Evolutionary conservation across 2,329 filamentous ascomycete genomes (phyloP), one percentile per base, ranked within the genome.

Genomic region (Talaromyces funiculosus): DNA sequence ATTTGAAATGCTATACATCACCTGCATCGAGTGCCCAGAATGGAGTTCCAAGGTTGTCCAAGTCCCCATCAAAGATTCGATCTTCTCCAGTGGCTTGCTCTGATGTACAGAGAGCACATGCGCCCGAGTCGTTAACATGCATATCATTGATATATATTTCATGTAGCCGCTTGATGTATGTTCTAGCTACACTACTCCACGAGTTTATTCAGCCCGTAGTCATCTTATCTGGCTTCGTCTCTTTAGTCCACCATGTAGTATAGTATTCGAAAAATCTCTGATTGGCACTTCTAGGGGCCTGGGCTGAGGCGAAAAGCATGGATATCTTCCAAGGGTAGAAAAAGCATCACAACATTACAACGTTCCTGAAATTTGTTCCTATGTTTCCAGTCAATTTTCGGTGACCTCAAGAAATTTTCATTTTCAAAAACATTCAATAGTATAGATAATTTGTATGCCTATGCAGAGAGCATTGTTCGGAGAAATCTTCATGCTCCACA

Each of bases 401-500:
- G 22, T 12, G 20, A 22, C 3, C 9, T 42, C 9, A 40, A 20
- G 24, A 29, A 20, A 47, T 9, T 29, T 3, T n/a, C 12, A 29
- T 6, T 6, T 9, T 3, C 16, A 10, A n/a, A 14, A 9, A 29
- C n/a, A 47, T 18, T 20, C n/a, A 22, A 33, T 6, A 22, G 7
- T 16, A 3, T 51, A 51, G 10, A 33, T 3, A 33, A 22, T 14
- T 33, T 6, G 47, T 51, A 51, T 3, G 20, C 14, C 9, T n/a
- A 14, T 14, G 29, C 8, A 33, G 2, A 51, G 9, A 35, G 4
- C 26, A 51, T 20, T 6, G 26, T 29, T 20, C n/a, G 47, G 45
- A 31, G 43, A 49, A 49, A n/a, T 49, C 45, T 51, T 51, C 47
- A 35, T 51, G n/a, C n/a, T 20, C 55, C 55, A 47, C 55, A 49